phyloP scores from a whole-genome alignment of 1,284 basidiomycete species.

The Ustilago lituana region DNA sequence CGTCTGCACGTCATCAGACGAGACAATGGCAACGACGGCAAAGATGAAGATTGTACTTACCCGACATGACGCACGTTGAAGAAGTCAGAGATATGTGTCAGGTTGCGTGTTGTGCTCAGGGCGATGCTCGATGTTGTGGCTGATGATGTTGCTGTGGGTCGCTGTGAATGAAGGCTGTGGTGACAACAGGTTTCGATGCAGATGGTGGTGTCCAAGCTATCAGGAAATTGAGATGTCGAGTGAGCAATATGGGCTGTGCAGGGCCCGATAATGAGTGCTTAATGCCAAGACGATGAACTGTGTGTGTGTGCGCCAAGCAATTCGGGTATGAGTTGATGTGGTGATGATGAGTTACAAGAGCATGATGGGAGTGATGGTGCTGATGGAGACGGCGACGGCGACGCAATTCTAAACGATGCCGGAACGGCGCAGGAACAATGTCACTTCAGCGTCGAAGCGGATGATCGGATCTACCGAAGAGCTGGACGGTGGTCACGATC shows the following conservation, averaged over 20 bases:
- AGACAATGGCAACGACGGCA: background rate
- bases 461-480: constrained; percentile 16
- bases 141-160: too few relatives aligned
- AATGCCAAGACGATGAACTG: too few relatives aligned
- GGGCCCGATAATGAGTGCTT: too few relatives aligned
- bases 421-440: background rate
- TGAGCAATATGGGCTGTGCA: constrained; percentile 1
- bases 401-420: constrained; percentile 2
- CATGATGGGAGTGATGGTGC: constrained; percentile 22
- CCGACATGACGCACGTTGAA: constrained; percentile 34
- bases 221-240: background rate
- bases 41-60: constrained; percentile 11
- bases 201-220: background rate
- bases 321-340: background rate
- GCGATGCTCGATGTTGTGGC: too few relatives aligned
- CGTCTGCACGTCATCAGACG: too few relatives aligned
- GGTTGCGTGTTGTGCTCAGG: too few relatives aligned
- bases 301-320: too few relatives aligned
- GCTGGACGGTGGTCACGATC: background rate
- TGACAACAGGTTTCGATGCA: background rate
- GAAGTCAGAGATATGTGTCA: too few relatives aligned
- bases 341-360: constrained; percentile 13
- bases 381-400: constrained; percentile 5
- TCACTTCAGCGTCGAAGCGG: constrained; percentile 12
- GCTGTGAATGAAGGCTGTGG: too few relatives aligned